A percentile compares a stretch with the other conserved stretches of the same genome.
phyloP scores from a whole-genome alignment of 2,329 filamentous ascomycete genomes.

The Penicillium vulpinum region DNA sequence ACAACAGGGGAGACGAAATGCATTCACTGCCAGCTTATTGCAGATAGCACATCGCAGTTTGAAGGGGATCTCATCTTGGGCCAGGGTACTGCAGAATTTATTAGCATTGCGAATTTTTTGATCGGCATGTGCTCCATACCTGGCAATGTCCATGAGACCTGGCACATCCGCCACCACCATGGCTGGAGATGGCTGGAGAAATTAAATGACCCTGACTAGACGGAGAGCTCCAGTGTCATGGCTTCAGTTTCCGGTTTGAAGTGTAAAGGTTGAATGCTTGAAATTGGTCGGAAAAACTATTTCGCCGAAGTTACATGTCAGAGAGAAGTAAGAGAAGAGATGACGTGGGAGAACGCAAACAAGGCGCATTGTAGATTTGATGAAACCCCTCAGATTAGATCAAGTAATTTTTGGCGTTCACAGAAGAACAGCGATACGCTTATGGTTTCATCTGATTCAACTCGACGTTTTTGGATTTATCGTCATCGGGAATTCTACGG shows the following conservation, averaged over 20 bases:
- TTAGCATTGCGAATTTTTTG: background rate
- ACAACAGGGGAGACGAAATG: slow-evolving; percentile 89
- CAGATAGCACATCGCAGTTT: slow-evolving; percentile 95
- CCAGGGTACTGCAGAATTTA: slow-evolving; percentile 62
- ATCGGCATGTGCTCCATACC: slow-evolving; percentile 24
- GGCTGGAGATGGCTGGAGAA: slow-evolving; percentile 13
- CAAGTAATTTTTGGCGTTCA: slow-evolving; percentile 54
- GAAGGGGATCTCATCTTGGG: slow-evolving; percentile 85
- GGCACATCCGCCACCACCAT: slow-evolving; percentile 45
- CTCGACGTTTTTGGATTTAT: slow-evolving; percentile 24
- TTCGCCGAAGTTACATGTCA: slow-evolving; percentile 16
- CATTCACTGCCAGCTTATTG: slow-evolving; percentile 85
- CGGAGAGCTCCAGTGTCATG: background rate
- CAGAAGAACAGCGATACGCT: slow-evolving; percentile 39
- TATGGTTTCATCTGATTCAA: slow-evolving; percentile 31
- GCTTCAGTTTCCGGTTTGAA: background rate
- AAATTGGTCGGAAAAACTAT: slow-evolving; percentile 23
- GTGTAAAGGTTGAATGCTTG: slow-evolving; percentile 10
- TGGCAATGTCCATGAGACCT: slow-evolving; percentile 46
- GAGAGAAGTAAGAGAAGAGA: background rate
- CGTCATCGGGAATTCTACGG: slow-evolving; percentile 34
- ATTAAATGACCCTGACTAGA: background rate
- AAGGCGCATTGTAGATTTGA: background rate
- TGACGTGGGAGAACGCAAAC: background rate
- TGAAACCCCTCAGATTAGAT: slow-evolving; percentile 58